phyloP scores from a whole-genome alignment of 345 rosid species.

The Pelargonium nanum region DNA sequence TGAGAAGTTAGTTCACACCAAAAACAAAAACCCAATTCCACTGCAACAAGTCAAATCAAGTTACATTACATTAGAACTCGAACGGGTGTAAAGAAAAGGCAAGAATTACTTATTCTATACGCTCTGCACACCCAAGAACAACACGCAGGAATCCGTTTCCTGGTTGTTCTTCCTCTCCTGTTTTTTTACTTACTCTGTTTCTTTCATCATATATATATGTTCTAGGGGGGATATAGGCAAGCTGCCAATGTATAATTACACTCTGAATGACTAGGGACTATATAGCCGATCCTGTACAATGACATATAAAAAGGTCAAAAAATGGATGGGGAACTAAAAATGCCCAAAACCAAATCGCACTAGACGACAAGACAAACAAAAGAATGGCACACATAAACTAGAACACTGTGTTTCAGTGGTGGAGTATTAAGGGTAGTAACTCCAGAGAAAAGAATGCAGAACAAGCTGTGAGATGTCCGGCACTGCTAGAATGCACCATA shows the following conservation, averaged over 20 bases:
- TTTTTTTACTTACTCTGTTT: slow-evolving; percentile 3
- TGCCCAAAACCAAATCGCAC: slow-evolving; percentile 21
- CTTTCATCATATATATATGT: background rate
- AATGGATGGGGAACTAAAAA: slow-evolving; percentile 29
- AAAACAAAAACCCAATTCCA: slow-evolving; percentile 41
- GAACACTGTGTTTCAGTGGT: slow-evolving; percentile 25
- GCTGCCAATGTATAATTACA: slow-evolving; percentile 48
- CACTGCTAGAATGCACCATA: slow-evolving; percentile 59
- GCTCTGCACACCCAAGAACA: slow-evolving; percentile 32
- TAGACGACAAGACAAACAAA: slow-evolving; percentile 25
- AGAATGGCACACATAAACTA: slow-evolving; percentile 39
- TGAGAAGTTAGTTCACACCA: slow-evolving; percentile 32
- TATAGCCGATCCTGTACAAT: slow-evolving; percentile 46
- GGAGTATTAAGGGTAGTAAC: slow-evolving; percentile 16
- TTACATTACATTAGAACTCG: slow-evolving; percentile 42
- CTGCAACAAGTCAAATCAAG: slow-evolving; percentile 26
- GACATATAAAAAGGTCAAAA: slow-evolving; percentile 30
- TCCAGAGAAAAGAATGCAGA: slow-evolving; percentile 16
- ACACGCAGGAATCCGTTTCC: slow-evolving; percentile 28
- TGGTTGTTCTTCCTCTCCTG: slow-evolving; percentile 40
- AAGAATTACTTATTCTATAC: slow-evolving; percentile 39
- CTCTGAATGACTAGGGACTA: slow-evolving; percentile 25
- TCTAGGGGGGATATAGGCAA: slow-evolving; percentile 33
- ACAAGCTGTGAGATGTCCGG: slow-evolving; percentile 34
- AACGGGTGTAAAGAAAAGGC: slow-evolving; percentile 9